Evolutionary conservation across 2,329 filamentous ascomycete species (phyloP).

Genomic region (Xylariaceae sp.): DNA sequence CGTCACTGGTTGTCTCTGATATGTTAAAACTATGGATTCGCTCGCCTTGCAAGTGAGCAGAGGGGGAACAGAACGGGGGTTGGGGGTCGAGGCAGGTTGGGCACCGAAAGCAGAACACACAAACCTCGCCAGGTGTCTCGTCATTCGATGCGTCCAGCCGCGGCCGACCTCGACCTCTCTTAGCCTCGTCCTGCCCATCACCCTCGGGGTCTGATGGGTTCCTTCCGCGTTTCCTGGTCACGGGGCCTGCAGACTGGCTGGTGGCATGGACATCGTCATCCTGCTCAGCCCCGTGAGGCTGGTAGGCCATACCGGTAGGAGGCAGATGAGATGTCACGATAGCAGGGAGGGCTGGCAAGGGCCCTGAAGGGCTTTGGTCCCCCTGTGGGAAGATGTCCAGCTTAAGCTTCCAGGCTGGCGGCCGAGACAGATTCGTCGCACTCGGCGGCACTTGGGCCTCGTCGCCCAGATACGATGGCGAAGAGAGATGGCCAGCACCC

Average conservation of each 20-base stretch:
- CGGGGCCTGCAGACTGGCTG: too few species aligned
- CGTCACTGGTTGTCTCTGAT: background rate
- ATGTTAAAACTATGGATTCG: background rate
- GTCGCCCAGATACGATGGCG: conserved; percentile 3
- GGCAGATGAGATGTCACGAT: too few species aligned
- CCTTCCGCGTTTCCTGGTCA: conserved; percentile 26
- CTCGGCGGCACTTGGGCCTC: background rate
- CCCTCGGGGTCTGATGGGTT: conserved; percentile 22
- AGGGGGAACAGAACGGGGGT: background rate
- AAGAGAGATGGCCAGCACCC: too few species aligned
- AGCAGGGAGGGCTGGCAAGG: too few species aligned
- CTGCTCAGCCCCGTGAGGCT: too few species aligned
- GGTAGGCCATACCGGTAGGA: too few species aligned
- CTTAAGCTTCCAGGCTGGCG: conserved; percentile 1
- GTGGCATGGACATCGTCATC: too few species aligned
- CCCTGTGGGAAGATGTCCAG: too few species aligned
- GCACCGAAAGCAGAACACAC: conserved; percentile 28
- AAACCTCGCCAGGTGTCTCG: conserved; percentile 69
- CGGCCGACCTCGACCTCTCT: conserved; percentile 64
- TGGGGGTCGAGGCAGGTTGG: too few species aligned
- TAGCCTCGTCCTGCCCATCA: conserved; percentile 39
- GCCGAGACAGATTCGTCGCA: conserved; percentile 5
- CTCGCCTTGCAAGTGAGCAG: conserved; percentile 2
- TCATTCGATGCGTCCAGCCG: conserved; percentile 70
- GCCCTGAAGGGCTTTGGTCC: too few species aligned